Percentiles rank a stretch among this genome's conserved stretches.
Evolutionary conservation across 495 filamentous ascomycete species (phyloP).

Genomic region (Friedmanniomyces simplex): DNA sequence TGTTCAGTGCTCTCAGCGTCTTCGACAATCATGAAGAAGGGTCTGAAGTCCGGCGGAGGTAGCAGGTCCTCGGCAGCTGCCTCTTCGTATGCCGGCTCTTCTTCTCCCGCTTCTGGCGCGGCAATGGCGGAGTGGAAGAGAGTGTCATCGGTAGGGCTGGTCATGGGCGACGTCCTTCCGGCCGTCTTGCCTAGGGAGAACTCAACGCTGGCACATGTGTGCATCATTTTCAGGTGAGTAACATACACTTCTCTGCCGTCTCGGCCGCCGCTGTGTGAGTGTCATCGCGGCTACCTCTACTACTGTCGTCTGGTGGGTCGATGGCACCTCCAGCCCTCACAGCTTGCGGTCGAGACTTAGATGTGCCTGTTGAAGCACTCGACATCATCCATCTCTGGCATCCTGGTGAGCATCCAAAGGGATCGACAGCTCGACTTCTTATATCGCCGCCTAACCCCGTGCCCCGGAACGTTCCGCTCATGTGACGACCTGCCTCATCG

Average conservation of each 20-base stretch:
- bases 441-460: too few relatives aligned
- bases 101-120: neutral
- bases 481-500: too few relatives aligned
- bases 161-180: neutral
- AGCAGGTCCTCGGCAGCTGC: conserved; percentile 25
- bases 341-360: too few relatives aligned
- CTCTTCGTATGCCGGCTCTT: conserved; percentile 13
- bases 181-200: neutral
- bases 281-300: neutral
- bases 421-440: neutral
- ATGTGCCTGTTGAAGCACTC: neutral
- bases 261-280: neutral
- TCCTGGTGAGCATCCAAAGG: neutral
- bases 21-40: conserved; percentile 56
- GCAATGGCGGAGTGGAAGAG: neutral
- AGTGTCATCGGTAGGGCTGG: neutral
- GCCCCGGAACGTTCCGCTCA: too few relatives aligned
- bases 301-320: too few relatives aligned
- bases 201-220: too few relatives aligned
- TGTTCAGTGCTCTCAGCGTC: conserved; percentile 46
- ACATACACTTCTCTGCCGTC: neutral
- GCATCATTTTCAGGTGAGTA: neutral
- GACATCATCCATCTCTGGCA: neutral
- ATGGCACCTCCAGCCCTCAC: too few relatives aligned
- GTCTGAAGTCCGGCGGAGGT: conserved; percentile 43